A percentile compares a stretch with the other conserved stretches of the same genome.
Conservation (phyloP, 768 basidiomycete species). For the Suillus americanus region DNA sequence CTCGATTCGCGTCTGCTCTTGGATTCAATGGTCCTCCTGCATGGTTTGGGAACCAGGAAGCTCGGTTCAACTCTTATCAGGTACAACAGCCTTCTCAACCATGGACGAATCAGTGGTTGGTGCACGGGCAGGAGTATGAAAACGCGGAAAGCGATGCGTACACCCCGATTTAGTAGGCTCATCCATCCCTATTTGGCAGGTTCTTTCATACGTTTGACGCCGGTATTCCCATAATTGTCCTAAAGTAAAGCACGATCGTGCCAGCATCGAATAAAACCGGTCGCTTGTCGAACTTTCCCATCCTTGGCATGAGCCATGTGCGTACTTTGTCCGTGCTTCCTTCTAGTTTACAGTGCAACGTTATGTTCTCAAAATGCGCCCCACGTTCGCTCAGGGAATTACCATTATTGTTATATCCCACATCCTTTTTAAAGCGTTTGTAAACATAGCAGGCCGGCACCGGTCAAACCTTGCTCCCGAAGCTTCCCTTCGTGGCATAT, state of each 20-base stretch:
- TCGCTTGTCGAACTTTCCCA: background rate
- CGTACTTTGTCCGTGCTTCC: background rate
- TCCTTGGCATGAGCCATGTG: background rate
- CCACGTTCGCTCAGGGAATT: background rate
- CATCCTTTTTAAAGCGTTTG: too few relatives aligned
- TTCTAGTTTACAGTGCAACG: background rate
- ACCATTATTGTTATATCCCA: background rate
- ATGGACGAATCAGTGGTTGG: slow-evolving; percentile 42
- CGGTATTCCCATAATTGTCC: too few relatives aligned
- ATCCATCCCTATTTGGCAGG: background rate
- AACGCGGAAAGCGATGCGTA: slow-evolving; percentile 26
- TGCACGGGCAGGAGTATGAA: slow-evolving; percentile 24
- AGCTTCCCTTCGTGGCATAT: background rate
- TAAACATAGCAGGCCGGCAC: too few relatives aligned
- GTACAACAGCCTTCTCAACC: slow-evolving; percentile 13
- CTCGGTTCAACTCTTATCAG: slow-evolving; percentile 17
- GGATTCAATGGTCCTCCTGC: slow-evolving; percentile 40
- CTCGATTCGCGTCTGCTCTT: slow-evolving; percentile 69
- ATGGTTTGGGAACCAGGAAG: slow-evolving; percentile 20
- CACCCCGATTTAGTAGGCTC: slow-evolving; percentile 24
- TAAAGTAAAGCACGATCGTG: background rate
- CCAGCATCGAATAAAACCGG: background rate
- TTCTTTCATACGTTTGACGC: background rate
- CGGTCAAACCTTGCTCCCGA: background rate
- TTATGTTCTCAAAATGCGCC: background rate